Conservation (phyloP, 768 basidiomycete genomes). For the Neoboletus magnificus region DNA sequence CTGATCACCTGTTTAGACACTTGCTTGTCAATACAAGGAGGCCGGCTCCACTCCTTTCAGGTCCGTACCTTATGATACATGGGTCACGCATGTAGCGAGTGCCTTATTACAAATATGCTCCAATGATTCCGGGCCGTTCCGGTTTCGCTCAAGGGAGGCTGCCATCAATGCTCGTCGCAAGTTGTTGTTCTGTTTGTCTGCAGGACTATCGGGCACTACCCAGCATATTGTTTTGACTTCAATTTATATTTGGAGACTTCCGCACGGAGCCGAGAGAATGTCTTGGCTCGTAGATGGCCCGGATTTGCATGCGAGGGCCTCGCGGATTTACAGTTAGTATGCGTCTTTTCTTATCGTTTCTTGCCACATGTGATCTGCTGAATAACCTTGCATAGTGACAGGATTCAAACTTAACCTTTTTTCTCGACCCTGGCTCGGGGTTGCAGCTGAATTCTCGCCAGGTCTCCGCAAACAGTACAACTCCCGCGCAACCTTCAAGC, state of each 20-base stretch:
- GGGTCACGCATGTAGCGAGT: no score
- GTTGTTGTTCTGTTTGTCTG: background rate
- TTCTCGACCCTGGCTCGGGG: background rate
- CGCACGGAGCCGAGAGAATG: background rate
- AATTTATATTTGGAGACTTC: background rate
- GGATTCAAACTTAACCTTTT: slow-evolving; percentile 26
- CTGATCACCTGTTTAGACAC: no score
- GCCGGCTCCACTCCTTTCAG: no score
- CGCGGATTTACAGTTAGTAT: background rate
- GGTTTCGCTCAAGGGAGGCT: no score
- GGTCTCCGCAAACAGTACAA: no score
- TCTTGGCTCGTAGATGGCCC: background rate
- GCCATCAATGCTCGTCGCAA: no score
- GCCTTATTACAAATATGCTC: no score
- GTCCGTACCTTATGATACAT: no score
- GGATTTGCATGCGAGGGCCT: background rate
- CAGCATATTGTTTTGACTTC: background rate
- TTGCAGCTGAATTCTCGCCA: background rate
- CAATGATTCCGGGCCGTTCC: no score
- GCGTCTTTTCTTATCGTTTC: slow-evolving; percentile 39
- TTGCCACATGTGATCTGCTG: slow-evolving; percentile 24
- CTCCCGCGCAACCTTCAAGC: background rate
- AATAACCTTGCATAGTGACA: slow-evolving; percentile 36
- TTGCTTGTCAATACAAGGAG: no score
- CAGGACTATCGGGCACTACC: background rate